Evolutionary conservation across 2,329 filamentous ascomycete genomes (phyloP), one percentile per base, ranked within the genome.

Genomic region (Lecanoromycetidae sp.): DNA sequence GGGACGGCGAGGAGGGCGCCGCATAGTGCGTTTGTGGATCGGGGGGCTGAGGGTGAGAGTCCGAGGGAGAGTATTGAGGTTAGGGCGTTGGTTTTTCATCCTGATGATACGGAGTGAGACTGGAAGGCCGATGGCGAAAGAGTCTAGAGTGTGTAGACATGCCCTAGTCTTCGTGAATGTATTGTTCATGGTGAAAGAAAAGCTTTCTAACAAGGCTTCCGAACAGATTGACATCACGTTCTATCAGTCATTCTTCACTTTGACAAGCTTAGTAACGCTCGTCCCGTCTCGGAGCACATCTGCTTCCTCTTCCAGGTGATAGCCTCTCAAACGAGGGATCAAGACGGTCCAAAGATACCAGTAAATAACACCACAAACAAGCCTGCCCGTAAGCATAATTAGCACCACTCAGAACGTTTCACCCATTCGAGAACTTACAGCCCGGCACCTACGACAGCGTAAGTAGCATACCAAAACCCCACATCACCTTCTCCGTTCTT

Each of bases 291-390:
- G 67, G 17, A 87, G 61, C 0, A 77, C 65, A 30, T 74, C 73
- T 2, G 66, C 66, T 47, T 74, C 70, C 54, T 85, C 80, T 55
- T 82, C 77, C 1, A 86, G 61, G 12, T 59, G 70, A 57, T 83
- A 84, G 0, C 72, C 71, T 42, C 73, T 68, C 63, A 72, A 72
- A 34, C 62, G 65, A 1, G 83, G 82, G 20, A 85, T 58, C 1
- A 76, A 53, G 3, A 76, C 67, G 0, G 79, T 79, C 74, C 77
- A 82, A 1, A 82, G 51, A 52, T 76, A 79, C 83, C 82, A 87
- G 58, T 86, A 86, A 0, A 76, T 1, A 0, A 80, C 57, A 0
- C 74, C 79, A 39, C 77, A 73, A 0, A 71, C 27, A 27, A 84
- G 64, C 46, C 76, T 82, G 48, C 25, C 33, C 9, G 33, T 33